Conservation (phyloP, 805 yeast species). For the Ogataea ganodermae region DNA sequence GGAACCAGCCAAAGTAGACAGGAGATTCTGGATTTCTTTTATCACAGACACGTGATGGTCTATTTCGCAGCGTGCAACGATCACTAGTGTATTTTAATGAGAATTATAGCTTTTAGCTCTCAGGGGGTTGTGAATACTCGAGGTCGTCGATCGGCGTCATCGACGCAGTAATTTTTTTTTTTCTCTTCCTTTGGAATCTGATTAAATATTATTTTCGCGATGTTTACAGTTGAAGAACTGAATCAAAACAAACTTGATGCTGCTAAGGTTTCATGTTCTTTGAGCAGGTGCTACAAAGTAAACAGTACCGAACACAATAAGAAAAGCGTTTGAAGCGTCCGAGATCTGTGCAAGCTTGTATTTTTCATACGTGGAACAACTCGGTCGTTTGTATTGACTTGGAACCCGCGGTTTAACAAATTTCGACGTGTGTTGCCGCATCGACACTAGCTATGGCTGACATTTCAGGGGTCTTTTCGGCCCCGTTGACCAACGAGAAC, state of each 20-base stretch:
- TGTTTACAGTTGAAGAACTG: conserved; percentile 10
- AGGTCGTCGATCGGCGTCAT: conserved; percentile 8
- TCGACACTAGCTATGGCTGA: conserved; percentile 16
- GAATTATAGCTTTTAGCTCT: background rate
- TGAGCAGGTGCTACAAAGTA: background rate
- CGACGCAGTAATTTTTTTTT: background rate
- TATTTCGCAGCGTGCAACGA: conserved; percentile 20
- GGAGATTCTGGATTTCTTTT: conserved; percentile 14
- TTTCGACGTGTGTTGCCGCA: background rate
- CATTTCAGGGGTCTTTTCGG: conserved; percentile 20
- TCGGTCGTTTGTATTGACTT: background rate
- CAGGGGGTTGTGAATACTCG: too few species aligned
- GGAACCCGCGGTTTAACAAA: background rate
- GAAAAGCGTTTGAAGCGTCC: background rate
- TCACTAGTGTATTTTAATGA: background rate
- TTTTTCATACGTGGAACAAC: background rate
- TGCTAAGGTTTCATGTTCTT: background rate
- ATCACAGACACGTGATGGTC: conserved; percentile 18
- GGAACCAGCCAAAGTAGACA: conserved; percentile 4
- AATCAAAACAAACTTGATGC: conserved; percentile 8
- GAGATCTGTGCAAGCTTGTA: background rate
- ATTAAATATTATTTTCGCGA: conserved; percentile 1
- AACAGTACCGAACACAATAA: background rate
- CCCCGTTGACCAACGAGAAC: conserved; percentile 40
- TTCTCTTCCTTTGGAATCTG: background rate